phyloP scores from a whole-genome alignment of 768 basidiomycete species.

The Amanita molliuscula region DNA sequence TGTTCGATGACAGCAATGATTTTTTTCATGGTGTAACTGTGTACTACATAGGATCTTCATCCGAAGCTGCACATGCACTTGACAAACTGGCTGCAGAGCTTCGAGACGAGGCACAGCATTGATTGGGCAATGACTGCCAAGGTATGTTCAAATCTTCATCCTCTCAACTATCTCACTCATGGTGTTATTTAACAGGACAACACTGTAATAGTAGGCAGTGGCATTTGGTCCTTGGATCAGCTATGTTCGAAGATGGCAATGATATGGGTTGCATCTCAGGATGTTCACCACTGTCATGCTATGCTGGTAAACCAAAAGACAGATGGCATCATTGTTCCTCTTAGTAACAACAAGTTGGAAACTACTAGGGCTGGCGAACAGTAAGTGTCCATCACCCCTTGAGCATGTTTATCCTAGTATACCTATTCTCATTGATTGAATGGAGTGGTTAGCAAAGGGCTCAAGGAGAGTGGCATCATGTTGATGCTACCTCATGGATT shows the following conservation, averaged over 20 bases:
- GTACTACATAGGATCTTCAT: slow-evolving; percentile 69
- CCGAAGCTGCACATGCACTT: slow-evolving; percentile 70
- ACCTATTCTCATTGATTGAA: not conserved
- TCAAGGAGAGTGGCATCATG: slow-evolving; percentile 83
- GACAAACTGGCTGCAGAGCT: slow-evolving; percentile 59
- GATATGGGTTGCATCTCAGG: slow-evolving; percentile 88
- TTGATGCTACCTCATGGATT: slow-evolving; percentile 83
- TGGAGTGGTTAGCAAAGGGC: slow-evolving; percentile 65
- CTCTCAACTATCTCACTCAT: not conserved
- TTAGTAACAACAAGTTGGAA: slow-evolving; percentile 61
- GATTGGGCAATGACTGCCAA: slow-evolving; percentile 93
- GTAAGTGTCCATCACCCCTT: slow-evolving; percentile 27
- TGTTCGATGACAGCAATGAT: slow-evolving; percentile 2
- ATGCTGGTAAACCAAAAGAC: slow-evolving; percentile 87
- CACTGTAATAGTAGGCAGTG: slow-evolving; percentile 47
- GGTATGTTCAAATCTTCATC: slow-evolving; percentile 22
- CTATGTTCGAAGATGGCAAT: slow-evolving; percentile 72
- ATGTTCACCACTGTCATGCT: slow-evolving; percentile 84
- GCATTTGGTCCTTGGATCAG: slow-evolving; percentile 84
- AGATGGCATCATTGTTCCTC: slow-evolving; percentile 69
- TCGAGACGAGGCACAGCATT: slow-evolving; percentile 60
- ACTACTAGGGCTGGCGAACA: slow-evolving; percentile 78
- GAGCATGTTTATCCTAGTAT: not conserved
- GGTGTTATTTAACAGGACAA: not conserved
- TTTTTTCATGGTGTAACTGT: not conserved